Percentiles rank a stretch among this genome's conserved stretches.
phyloP scores from a whole-genome alignment of 2,329 filamentous ascomycete species.

The Leptodontidium sp. region DNA sequence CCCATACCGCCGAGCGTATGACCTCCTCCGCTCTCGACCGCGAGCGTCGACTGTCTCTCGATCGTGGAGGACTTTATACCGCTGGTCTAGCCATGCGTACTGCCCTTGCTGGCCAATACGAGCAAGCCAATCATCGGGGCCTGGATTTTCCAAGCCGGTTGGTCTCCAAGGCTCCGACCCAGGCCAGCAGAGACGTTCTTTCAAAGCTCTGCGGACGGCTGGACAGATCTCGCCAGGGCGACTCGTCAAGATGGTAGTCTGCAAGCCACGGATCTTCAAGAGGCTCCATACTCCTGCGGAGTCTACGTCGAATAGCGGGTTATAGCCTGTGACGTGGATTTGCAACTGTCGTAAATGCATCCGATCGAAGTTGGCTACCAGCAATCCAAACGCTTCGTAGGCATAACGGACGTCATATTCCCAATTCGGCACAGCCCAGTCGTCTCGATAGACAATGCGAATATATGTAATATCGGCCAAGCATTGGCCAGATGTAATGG shows the following conservation, averaged over 20 bases:
- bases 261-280: background rate
- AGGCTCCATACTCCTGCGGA: background rate
- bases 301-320: background rate
- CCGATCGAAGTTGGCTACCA: background rate
- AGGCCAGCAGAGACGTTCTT: background rate
- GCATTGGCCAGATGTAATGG: background rate
- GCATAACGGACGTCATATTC: background rate
- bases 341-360: background rate
- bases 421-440: background rate
- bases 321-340: background rate
- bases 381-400: background rate
- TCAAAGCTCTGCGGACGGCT: background rate
- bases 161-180: background rate
- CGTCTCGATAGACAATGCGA: background rate
- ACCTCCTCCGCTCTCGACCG: constrained; percentile 10
- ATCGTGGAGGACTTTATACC: constrained; percentile 14
- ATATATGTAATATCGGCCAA: background rate
- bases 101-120: background rate
- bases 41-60: constrained; percentile 1
- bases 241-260: background rate
- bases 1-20: constrained; percentile 4
- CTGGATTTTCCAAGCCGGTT: background rate
- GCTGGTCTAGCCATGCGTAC: background rate
- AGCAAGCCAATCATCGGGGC: background rate
- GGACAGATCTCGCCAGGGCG: background rate